Base-by-base conservation (phyloP, 352 stramenopile species). In the Pythium monospermum region DNA sequence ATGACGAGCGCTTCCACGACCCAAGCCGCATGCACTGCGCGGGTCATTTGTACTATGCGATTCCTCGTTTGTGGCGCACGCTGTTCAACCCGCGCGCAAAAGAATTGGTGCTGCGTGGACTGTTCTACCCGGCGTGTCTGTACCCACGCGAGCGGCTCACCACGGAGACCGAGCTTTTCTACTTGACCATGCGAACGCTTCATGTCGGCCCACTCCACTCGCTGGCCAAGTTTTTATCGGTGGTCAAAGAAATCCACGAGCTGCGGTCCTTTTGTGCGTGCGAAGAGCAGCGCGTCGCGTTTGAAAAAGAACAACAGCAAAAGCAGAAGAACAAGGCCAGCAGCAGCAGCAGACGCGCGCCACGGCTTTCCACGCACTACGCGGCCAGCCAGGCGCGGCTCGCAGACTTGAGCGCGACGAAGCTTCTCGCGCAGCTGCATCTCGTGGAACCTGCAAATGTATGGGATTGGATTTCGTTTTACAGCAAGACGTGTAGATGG, bases 31-130 rank as follows among this genome's bases (percentile, higher is more conserved):
- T 79, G 55, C 80, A 88, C 37, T 62, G 68, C 1, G 73, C 74
- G 22, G 80, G 80, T 6, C 80, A 91, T 45, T 42, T 85, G 23
- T 91, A 91, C 54, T 73, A 85, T 43, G 80, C 65, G 11, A 57
- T 86, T 21, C 73, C 76, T 3, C 61, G 61, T 11, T 33, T 49
- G 2, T 88, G 76, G 76, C 62, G 66, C 11, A 48, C 62, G 7
- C 49, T 53, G n/a, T 66, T 78, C 16, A 61, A 61, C 33, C 49
- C 68, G 21, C 40, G 47, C 1, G 51, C 47, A 36, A 19, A 49
- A 4, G 50, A 61, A 21, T 48, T 86, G 12, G 57, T 67, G 31
- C 77, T 76, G 33, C 54, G 53, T 13, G 59, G 61, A 12, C 36
- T 86, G 6, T 57, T 81, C 41, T 79, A 83, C 52, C 71, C 69